Percentiles rank a stretch among this genome's conserved stretches.
Evolutionary conservation across 179 eudicot genomes (phyloP).

Genomic region (Pouteria campechiana): DNA sequence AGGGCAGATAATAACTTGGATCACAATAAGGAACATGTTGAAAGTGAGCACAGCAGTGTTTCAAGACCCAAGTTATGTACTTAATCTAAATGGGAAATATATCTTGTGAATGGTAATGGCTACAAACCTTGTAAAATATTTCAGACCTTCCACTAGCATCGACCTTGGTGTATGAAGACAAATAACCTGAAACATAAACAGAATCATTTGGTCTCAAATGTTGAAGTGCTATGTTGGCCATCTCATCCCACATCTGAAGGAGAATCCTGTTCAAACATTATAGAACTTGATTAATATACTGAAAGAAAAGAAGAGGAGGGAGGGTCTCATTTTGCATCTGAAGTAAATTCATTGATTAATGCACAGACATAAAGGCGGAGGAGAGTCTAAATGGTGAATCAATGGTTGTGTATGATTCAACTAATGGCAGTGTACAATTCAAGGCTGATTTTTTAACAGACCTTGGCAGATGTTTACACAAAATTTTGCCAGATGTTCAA

Average conservation of each 20-base stretch:
- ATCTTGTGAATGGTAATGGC: background rate
- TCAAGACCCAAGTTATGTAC: too few relatives aligned
- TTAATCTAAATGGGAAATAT: too few relatives aligned
- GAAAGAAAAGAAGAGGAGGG: too few relatives aligned
- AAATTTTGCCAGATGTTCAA: too few relatives aligned
- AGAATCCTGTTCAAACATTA: conserved; percentile 32
- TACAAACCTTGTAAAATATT: conserved; percentile 32
- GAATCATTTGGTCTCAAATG: conserved; percentile 58
- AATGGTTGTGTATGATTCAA: too few relatives aligned
- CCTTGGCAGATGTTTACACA: too few relatives aligned
- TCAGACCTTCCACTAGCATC: conserved; percentile 21
- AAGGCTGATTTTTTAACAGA: background rate
- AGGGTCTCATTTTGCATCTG: too few relatives aligned
- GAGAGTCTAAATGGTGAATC: too few relatives aligned
- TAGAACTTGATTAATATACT: conserved; percentile 2
- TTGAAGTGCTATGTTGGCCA: conserved; percentile 47
- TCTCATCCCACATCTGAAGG: conserved; percentile 44
- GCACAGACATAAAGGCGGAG: background rate
- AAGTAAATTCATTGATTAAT: background rate
- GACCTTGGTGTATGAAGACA: conserved; percentile 26
- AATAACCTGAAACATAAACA: conserved; percentile 58
- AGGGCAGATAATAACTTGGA: background rate
- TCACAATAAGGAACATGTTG: background rate
- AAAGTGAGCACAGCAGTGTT: background rate
- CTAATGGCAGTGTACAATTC: background rate